Conservation (phyloP, 139 green algal genomes). For the Coelastrella sp. region DNA sequence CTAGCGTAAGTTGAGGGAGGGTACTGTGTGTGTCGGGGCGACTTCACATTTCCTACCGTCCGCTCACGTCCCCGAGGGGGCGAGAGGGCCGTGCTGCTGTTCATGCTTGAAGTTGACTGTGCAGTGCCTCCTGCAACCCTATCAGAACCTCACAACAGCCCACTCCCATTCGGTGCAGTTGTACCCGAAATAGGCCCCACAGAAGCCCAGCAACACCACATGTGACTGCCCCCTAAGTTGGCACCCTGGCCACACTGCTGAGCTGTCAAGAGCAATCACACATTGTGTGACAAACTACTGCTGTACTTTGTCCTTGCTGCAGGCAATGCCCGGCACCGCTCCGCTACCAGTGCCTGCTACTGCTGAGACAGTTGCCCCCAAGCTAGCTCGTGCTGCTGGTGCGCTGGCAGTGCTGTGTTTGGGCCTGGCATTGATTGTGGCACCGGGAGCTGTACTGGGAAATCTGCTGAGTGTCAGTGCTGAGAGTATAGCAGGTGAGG, state of each 20-base stretch:
- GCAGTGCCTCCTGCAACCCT: too few species aligned
- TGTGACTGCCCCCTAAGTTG: too few species aligned
- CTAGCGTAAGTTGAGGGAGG: too few species aligned
- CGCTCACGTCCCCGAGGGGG: too few species aligned
- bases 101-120: too few species aligned
- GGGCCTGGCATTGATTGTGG: constrained; percentile 15
- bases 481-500: constrained; percentile 22
- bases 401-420: constrained; percentile 1
- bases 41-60: too few species aligned
- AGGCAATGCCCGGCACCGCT: constrained; percentile 21
- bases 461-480: constrained; percentile 23
- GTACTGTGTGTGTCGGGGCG: too few species aligned
- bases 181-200: too few species aligned
- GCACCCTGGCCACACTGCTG: not conserved
- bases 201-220: too few species aligned
- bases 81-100: too few species aligned
- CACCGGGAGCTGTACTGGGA: constrained; percentile 12
- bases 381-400: constrained; percentile 15
- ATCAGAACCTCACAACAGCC: too few species aligned
- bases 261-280: not conserved
- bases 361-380: not conserved
- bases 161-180: too few species aligned
- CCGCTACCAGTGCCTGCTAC: not conserved
- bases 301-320: not conserved
- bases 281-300: not conserved